Evolutionary conservation across 768 basidiomycete species (phyloP).

Genomic region (Tephrocybe rancida): DNA sequence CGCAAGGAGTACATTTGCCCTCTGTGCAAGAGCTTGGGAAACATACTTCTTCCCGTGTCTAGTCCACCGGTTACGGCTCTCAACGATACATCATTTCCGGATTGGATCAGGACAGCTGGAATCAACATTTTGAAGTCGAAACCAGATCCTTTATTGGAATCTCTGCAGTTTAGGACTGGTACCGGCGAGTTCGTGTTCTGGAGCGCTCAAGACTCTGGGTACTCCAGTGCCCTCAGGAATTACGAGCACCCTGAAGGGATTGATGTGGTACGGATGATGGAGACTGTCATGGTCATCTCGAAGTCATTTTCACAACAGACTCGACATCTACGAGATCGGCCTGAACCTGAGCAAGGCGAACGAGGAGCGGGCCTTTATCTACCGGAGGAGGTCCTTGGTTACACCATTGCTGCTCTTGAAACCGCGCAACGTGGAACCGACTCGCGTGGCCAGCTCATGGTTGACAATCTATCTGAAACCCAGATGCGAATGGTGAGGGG

Average conservation of each 20-base stretch:
- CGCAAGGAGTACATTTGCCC: slow-evolving; percentile 96
- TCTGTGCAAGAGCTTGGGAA: slow-evolving; percentile 94
- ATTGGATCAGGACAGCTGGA: slow-evolving; percentile 89
- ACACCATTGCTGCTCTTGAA: slow-evolving; percentile 84
- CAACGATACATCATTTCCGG: slow-evolving; percentile 69
- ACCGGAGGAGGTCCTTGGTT: slow-evolving; percentile 89
- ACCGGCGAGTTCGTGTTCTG: slow-evolving; percentile 91
- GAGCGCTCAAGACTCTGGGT: slow-evolving; percentile 80
- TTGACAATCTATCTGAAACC: slow-evolving; percentile 78
- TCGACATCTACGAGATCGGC: slow-evolving; percentile 76
- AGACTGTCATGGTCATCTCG: slow-evolving; percentile 79
- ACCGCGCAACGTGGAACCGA: slow-evolving; percentile 74
- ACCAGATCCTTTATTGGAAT: slow-evolving; percentile 71
- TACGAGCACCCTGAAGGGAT: slow-evolving; percentile 53
- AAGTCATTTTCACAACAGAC: slow-evolving; percentile 86
- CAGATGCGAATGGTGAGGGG: slow-evolving; percentile 79
- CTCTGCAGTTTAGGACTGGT: slow-evolving; percentile 74
- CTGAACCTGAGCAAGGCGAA: slow-evolving; percentile 71
- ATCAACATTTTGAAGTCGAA: slow-evolving; percentile 87
- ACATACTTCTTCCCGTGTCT: slow-evolving; percentile 86
- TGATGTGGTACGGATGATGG: slow-evolving; percentile 80
- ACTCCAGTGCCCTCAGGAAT: slow-evolving; percentile 54
- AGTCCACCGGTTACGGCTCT: slow-evolving; percentile 49
- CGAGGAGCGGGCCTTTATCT: slow-evolving; percentile 87
- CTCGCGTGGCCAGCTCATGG: slow-evolving; percentile 50